Base-by-base conservation (phyloP, 345 rosid genomes). In the Durio zibethinus region DNA sequence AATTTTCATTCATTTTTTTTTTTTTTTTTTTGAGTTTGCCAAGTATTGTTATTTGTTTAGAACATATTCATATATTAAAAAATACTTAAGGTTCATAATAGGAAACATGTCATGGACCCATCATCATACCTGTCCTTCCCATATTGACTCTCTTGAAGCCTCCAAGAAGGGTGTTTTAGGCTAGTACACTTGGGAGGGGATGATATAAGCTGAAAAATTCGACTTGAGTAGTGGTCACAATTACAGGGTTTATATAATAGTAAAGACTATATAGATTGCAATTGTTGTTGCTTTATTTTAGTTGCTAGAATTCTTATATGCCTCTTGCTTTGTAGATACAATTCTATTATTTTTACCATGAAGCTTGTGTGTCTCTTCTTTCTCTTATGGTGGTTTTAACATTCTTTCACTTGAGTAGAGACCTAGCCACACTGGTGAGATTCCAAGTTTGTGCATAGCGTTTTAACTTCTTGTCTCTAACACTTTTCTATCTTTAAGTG, bases 51-150 rank as follows among this genome's bases (percentile, higher is more conserved):
- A 27, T 47, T 47, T 18, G 25, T 47, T 69, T 47, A 27, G 15
- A 69, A 69, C 38, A 9, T 69, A 69, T 45, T 2, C 6, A 14
- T 3, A 20, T 65, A 38, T n/a, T 21, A 10, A 11, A 68, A 68
- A 25, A 43, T 43, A 52, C 48, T 43, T 25, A 16, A 45, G 59
- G 35, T 50, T 48, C 27, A 27, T 15, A 57, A 45, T 25, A 27
- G 73, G 73, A 38, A 47, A 45, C 56, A 69, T 69, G 56, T 45
- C 20, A 50, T 69, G 57, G 73, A 27, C 25, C 38, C 14, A 69
- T 69, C 16, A 71, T 20, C 56, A 0, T 53, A 35, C 29, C 48
- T 21, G 27, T 54, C 48, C 14, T 72, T 54, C 21, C 40, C 20
- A 53, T 73, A 53, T 73, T 38, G 48, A 35, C n/a, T 36, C 75